Evolutionary conservation across 805 yeast genomes (phyloP), one percentile per base, ranked within the genome.

Genomic region (Candida ipomoeae): DNA sequence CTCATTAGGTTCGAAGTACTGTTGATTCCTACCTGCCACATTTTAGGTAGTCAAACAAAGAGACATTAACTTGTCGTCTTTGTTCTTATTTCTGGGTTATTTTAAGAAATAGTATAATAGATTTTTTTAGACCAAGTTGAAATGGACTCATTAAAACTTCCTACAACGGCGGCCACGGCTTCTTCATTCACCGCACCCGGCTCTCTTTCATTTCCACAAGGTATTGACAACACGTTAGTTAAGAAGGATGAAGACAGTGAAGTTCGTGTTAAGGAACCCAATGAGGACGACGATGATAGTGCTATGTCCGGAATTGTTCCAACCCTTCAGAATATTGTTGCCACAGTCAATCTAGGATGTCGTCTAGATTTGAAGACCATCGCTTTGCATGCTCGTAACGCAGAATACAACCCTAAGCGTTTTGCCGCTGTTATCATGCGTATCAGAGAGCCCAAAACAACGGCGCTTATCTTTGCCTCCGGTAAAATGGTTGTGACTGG

Each of bases 401-500:
- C 99, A 34, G 99, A 94, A 69, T 94, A 94, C 73, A 94, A 94
- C 63, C 99, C 99, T 46, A 89, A 87, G 64, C 96, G 99, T 76
- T 94, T 94, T 75, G 99, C 99, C 13, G 99, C 99, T 52, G 99
- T 94, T 45, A 94, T 94, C 61, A 94, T 94, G 99, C 88, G 99
- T 79, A 94, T 94, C 61, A 83, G 99, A 71, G 99, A 94, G 68
- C 99, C 99, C 15, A 94, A 94, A 69, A 94, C 99, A 1, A 94
- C 99, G 2, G 98, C 99, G 0, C 78, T 94, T 59, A 94, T 94
- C 58, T 94, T 94, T 69, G 99, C 99, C 1, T 90, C 97, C 2
- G 99, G 99, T 63, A 94, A 94, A 70, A 94, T 94, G 99, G 99
- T 94, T 59, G 99, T 94, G 14, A 94, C 98, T 31, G 99, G 99